Percentiles rank a stretch among this genome's conserved stretches.
Evolutionary conservation across 768 basidiomycete species (phyloP).

Genomic region (Pulveroboletus sp.): DNA sequence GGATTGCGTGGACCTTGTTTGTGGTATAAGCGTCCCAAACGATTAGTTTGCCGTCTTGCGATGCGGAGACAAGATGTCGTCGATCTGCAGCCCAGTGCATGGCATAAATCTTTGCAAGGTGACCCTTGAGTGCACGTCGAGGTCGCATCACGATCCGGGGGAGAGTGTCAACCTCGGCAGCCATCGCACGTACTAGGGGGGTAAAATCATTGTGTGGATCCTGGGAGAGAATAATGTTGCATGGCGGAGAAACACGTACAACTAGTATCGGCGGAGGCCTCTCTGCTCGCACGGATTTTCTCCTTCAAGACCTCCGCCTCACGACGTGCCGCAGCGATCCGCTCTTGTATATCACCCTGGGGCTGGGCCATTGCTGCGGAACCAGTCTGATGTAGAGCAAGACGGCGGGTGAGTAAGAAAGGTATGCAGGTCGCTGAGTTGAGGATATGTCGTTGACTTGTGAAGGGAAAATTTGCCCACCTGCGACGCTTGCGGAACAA

Average conservation of each 20-base stretch:
- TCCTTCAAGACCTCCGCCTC: slow-evolving; percentile 98
- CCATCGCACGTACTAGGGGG: slow-evolving; percentile 89
- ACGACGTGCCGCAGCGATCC: slow-evolving; percentile 93
- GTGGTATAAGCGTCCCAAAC: slow-evolving; percentile 99
- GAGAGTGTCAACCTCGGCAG: slow-evolving; percentile 90
- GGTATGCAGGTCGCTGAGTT: background rate
- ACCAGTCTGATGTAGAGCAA: slow-evolving; percentile 3
- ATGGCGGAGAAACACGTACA: slow-evolving; percentile 50
- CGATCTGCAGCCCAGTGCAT: slow-evolving; percentile 99
- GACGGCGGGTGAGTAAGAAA: background rate
- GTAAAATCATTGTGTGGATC: slow-evolving; percentile 13
- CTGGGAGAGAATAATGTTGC: background rate
- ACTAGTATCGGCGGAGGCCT: slow-evolving; percentile 97
- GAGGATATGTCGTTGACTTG: slow-evolving; percentile 7
- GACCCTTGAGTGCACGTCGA: slow-evolving; percentile 90
- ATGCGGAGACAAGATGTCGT: slow-evolving; percentile 97
- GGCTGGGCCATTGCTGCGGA: slow-evolving; percentile 61
- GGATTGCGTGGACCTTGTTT: slow-evolving; percentile 99
- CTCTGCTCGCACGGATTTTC: slow-evolving; percentile 94
- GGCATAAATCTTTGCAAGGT: slow-evolving; percentile 99
- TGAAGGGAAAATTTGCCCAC: slow-evolving; percentile 27
- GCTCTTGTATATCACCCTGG: slow-evolving; percentile 81
- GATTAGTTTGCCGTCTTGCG: slow-evolving; percentile 98
- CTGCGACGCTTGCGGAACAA: slow-evolving; percentile 19
- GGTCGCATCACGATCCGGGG: slow-evolving; percentile 97